These are phyloP conservation scores for Russula foetens DNA, from an alignment of 768 basidiomycete genomes.

Conservation along the genomic window DNA sequence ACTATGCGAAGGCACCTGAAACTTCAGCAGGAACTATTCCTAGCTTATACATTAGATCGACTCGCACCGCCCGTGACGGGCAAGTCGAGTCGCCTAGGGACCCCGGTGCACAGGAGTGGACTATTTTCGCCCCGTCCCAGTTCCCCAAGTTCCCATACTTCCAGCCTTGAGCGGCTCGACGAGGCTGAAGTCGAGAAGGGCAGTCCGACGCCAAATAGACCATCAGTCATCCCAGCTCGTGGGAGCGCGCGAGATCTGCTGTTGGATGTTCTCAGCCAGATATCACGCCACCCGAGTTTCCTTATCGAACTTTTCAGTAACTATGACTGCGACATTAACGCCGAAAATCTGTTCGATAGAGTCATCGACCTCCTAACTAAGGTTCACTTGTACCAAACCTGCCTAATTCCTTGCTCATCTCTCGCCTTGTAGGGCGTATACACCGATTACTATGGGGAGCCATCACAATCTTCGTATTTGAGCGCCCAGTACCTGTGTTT, in stretches of 20 bases:
- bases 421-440: constrained; percentile 60
- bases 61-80: constrained; percentile 50
- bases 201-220: constrained; percentile 33
- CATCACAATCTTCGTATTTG: constrained; percentile 55
- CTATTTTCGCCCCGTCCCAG: constrained; percentile 22
- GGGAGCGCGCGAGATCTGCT: constrained; percentile 86
- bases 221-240: constrained; percentile 48
- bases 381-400: constrained; percentile 14
- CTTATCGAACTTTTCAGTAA: constrained; percentile 95
- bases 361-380: constrained; percentile 83
- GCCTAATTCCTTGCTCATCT: background rate
- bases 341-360: constrained; percentile 92
- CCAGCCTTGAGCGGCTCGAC: constrained; percentile 33
- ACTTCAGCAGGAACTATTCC: constrained; percentile 89
- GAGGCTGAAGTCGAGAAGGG: constrained; percentile 43
- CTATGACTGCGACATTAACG: constrained; percentile 95
- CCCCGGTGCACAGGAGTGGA: constrained; percentile 15
- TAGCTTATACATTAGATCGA: constrained; percentile 90
- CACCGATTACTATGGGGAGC: constrained; percentile 51
- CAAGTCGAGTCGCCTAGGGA: constrained; percentile 20
- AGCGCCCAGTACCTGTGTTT: constrained; percentile 82
- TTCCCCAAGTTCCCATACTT: constrained; percentile 32
- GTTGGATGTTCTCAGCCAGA: constrained; percentile 76
- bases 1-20: constrained; percentile 83
- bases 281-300: constrained; percentile 78